Evolutionary conservation across 345 rosid genomes (phyloP).

Genomic region (Syzygium oleosum): DNA sequence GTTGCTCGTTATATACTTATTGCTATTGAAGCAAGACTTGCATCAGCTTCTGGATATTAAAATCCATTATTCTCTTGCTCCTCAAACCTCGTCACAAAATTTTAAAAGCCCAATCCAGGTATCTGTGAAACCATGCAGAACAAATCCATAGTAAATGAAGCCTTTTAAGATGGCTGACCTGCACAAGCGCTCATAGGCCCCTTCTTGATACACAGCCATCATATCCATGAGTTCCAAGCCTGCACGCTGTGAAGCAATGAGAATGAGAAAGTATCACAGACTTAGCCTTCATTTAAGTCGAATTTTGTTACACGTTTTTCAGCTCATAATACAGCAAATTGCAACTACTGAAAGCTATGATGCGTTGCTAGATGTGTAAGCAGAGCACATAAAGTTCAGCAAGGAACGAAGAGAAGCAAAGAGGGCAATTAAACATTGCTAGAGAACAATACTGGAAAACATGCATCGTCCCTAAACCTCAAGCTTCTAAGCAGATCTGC

Average conservation of each 20-base stretch:
- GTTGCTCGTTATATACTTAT: background rate
- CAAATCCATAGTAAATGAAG: background rate
- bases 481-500: background rate
- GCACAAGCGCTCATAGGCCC: slow-evolving; percentile 98
- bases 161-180: slow-evolving; percentile 34
- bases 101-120: background rate
- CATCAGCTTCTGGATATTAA: background rate
- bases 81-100: background rate
- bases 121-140: background rate
- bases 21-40: background rate
- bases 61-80: background rate
- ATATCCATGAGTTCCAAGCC: slow-evolving; percentile 99
- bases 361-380: background rate
- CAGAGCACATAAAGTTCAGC: background rate
- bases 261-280: slow-evolving; percentile 8
- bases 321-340: background rate
- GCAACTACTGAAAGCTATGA: background rate
- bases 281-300: background rate
- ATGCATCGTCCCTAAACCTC: background rate
- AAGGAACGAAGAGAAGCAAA: background rate
- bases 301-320: background rate
- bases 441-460: background rate
- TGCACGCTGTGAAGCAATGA: slow-evolving; percentile 61
- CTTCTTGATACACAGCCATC: slow-evolving; percentile 99
- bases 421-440: background rate